phyloP scores from a whole-genome alignment of 192 early-diverging fungal species.

The Coemansia sp. region DNA sequence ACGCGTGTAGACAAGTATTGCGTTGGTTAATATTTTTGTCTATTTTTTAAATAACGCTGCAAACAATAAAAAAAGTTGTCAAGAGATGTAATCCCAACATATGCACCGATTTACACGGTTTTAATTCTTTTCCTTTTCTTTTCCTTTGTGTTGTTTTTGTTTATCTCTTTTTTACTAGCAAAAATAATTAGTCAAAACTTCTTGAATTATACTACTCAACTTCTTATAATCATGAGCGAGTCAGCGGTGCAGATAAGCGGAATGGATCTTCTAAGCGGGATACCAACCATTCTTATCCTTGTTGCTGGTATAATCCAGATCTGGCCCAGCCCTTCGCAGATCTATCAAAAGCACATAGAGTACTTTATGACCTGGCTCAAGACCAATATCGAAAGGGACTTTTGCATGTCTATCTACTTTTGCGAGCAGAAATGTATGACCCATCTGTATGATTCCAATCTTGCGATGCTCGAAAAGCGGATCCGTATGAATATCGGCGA shows the following conservation, averaged over 20 bases:
- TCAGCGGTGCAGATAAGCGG: constrained; percentile 9
- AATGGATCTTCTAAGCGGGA: constrained; percentile 34
- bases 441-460: constrained; percentile 13
- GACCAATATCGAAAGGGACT: constrained; percentile 17
- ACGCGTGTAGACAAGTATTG: no score
- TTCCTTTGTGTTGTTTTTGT: no score
- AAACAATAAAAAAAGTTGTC: no score
- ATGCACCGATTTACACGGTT: no score
- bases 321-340: constrained; percentile 14
- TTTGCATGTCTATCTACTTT: constrained; percentile 18
- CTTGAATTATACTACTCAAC: no score
- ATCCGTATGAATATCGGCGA: constrained; percentile 19
- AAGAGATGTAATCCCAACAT: no score
- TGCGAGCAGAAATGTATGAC: constrained; percentile 23
- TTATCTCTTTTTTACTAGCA: no score
- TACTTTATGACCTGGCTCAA: constrained; percentile 23
- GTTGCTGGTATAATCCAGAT: constrained; percentile 23
- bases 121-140: no score
- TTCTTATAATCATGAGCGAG: no score
- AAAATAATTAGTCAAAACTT: no score
- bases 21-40: no score
- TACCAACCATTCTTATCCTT: constrained; percentile 2
- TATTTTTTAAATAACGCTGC: no score
- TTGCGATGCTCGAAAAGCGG: constrained; percentile 12
- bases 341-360: constrained; percentile 1